Percentiles rank a stretch among this genome's conserved stretches.
Evolutionary conservation across 345 rosid species (phyloP).

Genomic region (Boechera stricta): DNA sequence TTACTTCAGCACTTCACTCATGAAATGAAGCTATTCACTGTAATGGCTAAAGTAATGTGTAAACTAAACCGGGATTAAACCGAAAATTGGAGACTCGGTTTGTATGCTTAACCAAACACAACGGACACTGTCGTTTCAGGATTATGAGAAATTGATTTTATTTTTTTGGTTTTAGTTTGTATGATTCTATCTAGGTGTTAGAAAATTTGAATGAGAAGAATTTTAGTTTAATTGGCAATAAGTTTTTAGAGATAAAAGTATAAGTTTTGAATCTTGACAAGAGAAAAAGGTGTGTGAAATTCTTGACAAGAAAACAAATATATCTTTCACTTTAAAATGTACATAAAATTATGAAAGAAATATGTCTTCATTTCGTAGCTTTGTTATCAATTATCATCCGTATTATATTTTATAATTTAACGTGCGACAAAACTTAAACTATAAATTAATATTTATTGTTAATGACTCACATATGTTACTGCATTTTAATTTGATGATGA

Average conservation of each 20-base stretch:
- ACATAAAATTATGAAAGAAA: no score
- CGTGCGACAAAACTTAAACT: no score
- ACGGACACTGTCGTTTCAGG: not conserved
- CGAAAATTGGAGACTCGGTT: slow-evolving; percentile 17
- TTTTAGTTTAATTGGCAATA: not conserved
- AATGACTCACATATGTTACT: no score
- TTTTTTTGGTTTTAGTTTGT: not conserved
- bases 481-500: no score
- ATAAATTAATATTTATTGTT: no score
- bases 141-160: not conserved
- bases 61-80: slow-evolving; percentile 2
- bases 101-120: not conserved
- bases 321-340: no score
- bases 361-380: no score
- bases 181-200: not conserved
- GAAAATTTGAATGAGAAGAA: not conserved
- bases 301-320: no score
- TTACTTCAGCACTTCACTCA: not conserved
- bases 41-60: not conserved
- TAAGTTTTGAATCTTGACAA: not conserved
- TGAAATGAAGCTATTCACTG: not conserved
- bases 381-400: no score
- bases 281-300: no score
- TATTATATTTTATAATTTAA: no score
- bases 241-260: not conserved